Conservation (phyloP, 495 filamentous ascomycete genomes). For the Neurospora intermedia region DNA sequence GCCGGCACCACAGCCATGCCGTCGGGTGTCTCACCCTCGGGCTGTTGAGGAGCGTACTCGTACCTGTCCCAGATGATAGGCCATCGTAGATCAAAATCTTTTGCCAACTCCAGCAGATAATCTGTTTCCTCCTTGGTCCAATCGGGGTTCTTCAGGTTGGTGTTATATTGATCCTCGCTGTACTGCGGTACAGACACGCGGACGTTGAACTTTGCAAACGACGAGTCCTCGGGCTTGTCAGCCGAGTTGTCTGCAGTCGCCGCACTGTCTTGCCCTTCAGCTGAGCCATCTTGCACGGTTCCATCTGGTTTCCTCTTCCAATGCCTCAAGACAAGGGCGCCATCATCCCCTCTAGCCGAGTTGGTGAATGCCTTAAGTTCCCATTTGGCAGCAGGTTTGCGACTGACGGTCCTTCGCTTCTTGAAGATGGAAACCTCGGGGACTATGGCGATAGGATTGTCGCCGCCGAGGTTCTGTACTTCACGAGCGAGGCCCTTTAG, state of each 20-base stretch:
- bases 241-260: slow-evolving; percentile 12
- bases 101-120: slow-evolving; percentile 64
- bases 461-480: slow-evolving; percentile 46
- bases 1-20: slow-evolving; percentile 38
- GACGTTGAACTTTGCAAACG: slow-evolving; percentile 75
- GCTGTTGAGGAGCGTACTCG: slow-evolving; percentile 50
- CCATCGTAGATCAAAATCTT: slow-evolving; percentile 78
- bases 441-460: slow-evolving; percentile 39
- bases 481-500: slow-evolving; percentile 47
- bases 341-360: slow-evolving; percentile 39
- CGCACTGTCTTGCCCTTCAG: slow-evolving; percentile 5
- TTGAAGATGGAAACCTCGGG: slow-evolving; percentile 35
- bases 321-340: slow-evolving; percentile 51
- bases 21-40: slow-evolving; percentile 18
- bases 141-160: slow-evolving; percentile 56
- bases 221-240: slow-evolving; percentile 36
- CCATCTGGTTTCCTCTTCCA: slow-evolving; percentile 41
- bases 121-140: slow-evolving; percentile 93
- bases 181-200: slow-evolving; percentile 64
- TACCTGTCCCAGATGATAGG: slow-evolving; percentile 89
- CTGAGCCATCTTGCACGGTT: slow-evolving; percentile 13
- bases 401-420: slow-evolving; percentile 36
- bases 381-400: slow-evolving; percentile 56
- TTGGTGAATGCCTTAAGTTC: slow-evolving; percentile 41
- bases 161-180: slow-evolving; percentile 74